Conservation (phyloP, 768 basidiomycete genomes). For the Mycena crocata region DNA sequence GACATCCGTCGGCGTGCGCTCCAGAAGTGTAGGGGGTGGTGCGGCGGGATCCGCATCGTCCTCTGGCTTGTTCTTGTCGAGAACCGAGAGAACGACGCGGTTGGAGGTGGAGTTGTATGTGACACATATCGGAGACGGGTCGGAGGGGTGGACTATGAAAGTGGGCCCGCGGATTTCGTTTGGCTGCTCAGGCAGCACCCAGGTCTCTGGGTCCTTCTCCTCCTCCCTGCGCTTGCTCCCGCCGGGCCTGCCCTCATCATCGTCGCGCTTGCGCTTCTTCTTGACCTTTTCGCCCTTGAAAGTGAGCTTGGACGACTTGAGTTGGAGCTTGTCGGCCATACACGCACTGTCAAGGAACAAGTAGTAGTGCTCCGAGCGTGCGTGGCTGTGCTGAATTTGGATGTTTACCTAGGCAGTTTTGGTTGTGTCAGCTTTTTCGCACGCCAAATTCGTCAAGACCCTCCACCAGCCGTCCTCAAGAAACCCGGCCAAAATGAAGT, state of each 20-base stretch:
- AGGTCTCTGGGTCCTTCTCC: conserved; percentile 76
- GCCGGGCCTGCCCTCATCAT: conserved; percentile 59
- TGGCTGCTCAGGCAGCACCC: conserved; percentile 80
- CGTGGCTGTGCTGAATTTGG: background rate
- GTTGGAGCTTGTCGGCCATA: conserved; percentile 47
- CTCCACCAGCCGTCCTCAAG: conserved; percentile 34
- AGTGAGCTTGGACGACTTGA: conserved; percentile 81
- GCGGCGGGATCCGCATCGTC: conserved; percentile 56
- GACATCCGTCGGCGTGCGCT: conserved; percentile 82
- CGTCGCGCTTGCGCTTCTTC: conserved; percentile 83
- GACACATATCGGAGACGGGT: conserved; percentile 79
- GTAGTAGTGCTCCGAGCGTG: too few relatives aligned
- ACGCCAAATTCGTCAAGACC: conserved; percentile 10
- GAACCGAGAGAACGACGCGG: conserved; percentile 71
- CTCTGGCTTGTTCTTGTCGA: conserved; percentile 62
- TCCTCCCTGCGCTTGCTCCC: conserved; percentile 66
- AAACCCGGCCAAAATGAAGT: conserved; percentile 67
- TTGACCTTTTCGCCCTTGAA: conserved; percentile 91
- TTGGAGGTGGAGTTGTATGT: conserved; percentile 84
- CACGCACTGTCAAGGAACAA: too few relatives aligned
- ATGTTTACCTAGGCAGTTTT: too few relatives aligned
- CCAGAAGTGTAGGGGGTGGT: conserved; percentile 61
- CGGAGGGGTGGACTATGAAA: conserved; percentile 85
- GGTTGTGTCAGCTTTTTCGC: conserved; percentile 11
- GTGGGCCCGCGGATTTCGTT: conserved; percentile 89